Evolutionary conservation across 192 early-diverging fungal species (phyloP).

Genomic region (Backusella mclennaniae): DNA sequence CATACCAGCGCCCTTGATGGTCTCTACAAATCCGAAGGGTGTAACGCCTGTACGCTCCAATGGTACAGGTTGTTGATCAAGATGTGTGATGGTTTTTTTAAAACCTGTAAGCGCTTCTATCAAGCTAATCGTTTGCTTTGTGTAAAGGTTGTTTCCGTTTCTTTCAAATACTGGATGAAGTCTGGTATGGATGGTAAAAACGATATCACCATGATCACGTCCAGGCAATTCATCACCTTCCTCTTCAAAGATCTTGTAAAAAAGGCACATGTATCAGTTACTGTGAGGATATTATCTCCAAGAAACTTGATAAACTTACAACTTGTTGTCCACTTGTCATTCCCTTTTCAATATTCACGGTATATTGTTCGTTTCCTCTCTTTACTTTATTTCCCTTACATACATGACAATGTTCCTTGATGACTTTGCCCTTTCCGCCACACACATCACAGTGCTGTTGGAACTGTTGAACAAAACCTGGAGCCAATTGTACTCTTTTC

Average conservation of each 20-base stretch:
- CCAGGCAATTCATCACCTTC: conserved; percentile 95
- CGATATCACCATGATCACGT: conserved; percentile 77
- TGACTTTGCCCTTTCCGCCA: conserved; percentile 64
- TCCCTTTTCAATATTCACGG: conserved; percentile 80
- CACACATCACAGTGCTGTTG: conserved; percentile 91
- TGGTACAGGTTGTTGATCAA: conserved; percentile 74
- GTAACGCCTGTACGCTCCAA: conserved; percentile 50
- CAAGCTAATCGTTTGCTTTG: conserved; percentile 73
- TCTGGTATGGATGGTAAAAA: conserved; percentile 70
- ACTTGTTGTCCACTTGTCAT: conserved; percentile 74
- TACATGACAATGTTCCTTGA: background rate
- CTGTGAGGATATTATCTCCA: background rate
- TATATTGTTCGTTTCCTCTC: conserved; percentile 77
- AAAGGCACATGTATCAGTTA: background rate
- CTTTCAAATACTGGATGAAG: conserved; percentile 78
- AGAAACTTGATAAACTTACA: conserved; percentile 11
- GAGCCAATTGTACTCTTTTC: conserved; percentile 82
- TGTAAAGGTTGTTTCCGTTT: conserved; percentile 74
- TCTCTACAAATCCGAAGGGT: conserved; percentile 75
- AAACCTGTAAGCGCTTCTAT: conserved; percentile 84
- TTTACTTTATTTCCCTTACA: conserved; percentile 62
- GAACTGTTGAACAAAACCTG: conserved; percentile 94
- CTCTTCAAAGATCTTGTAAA: conserved; percentile 62
- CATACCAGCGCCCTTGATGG: conserved; percentile 85
- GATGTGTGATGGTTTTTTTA: conserved; percentile 67